These are phyloP conservation scores for Tetrahymena malaccensis DNA, from an alignment of 73 alveolate genomes.

Conservation along the genomic window DNA sequence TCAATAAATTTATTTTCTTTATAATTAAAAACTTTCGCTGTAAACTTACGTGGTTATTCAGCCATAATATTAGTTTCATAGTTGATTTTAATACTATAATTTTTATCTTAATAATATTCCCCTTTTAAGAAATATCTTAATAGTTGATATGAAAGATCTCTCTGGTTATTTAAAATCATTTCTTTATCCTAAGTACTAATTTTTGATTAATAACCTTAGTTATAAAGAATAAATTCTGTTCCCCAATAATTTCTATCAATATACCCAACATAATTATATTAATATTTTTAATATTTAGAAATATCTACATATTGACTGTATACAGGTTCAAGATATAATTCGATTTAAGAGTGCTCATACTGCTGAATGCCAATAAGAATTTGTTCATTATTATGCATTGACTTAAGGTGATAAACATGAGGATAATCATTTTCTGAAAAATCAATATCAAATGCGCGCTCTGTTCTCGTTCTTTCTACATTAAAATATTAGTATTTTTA, in stretches of 20 bases:
- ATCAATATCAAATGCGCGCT: not conserved
- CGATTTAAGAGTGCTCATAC: not conserved
- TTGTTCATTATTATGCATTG: not conserved
- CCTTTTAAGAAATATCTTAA: not conserved
- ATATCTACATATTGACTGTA: not conserved
- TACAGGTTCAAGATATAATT: not conserved
- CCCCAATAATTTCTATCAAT: constrained; percentile 45
- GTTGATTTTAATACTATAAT: not conserved
- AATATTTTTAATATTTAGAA: constrained; percentile 10
- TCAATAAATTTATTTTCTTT: not conserved
- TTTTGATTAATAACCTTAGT: constrained; percentile 12
- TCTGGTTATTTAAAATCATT: not conserved
- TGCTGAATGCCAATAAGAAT: not conserved
- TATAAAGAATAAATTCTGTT: constrained; percentile 20
- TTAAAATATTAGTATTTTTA: not conserved
- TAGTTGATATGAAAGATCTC: constrained; percentile 6
- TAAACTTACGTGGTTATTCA: constrained; percentile 20
- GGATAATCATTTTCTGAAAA: not conserved
- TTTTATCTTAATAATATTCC: not conserved
- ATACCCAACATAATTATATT: constrained; percentile 13
- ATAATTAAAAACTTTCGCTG: constrained; percentile 4
- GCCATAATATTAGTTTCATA: constrained; percentile 43
- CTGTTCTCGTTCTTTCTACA: not conserved
- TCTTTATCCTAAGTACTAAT: not conserved
- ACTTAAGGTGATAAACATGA: not conserved